Evolutionary conservation across 176 grass and related monocot species (phyloP).

Genomic region (Tuctoria greenei): DNA sequence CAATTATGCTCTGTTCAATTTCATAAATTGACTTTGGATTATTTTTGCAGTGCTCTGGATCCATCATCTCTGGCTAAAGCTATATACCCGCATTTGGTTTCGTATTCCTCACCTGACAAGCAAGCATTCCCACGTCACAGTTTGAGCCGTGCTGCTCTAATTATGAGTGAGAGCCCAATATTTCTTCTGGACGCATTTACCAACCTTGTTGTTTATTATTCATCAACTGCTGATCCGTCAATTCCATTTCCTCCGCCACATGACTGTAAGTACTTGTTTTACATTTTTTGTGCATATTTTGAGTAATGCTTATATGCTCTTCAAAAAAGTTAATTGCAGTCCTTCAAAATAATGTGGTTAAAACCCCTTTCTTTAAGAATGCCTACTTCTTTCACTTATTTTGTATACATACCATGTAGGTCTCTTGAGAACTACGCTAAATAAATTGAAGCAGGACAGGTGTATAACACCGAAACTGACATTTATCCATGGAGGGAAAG

Average conservation of each 20-base stretch:
- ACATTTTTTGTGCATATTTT: neutral
- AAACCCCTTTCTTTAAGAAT: no score
- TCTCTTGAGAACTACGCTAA: slow-evolving; percentile 64
- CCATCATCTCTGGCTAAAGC: slow-evolving; percentile 72
- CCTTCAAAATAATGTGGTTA: neutral
- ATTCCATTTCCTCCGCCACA: slow-evolving; percentile 89
- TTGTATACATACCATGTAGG: slow-evolving; percentile 41
- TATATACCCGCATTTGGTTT: slow-evolving; percentile 78
- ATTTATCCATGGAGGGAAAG: slow-evolving; percentile 71
- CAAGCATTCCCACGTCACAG: slow-evolving; percentile 91
- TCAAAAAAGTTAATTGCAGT: neutral
- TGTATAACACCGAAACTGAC: slow-evolving; percentile 79
- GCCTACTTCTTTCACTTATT: no score
- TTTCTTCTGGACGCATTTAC: slow-evolving; percentile 96
- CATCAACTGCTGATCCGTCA: slow-evolving; percentile 63
- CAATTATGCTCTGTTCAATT: slow-evolving; percentile 14
- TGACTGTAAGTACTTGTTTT: slow-evolving; percentile 69
- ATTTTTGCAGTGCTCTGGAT: slow-evolving; percentile 69
- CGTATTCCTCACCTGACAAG: slow-evolving; percentile 82
- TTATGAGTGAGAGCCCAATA: slow-evolving; percentile 87
- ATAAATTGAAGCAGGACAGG: slow-evolving; percentile 76
- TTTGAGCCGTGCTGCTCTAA: slow-evolving; percentile 77
- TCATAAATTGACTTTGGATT: slow-evolving; percentile 33
- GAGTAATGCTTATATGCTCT: neutral
- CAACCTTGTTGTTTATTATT: slow-evolving; percentile 81